Percentiles rank a stretch among this genome's conserved stretches.
phyloP scores from a whole-genome alignment of 352 stramenopile species.

The Phytopythium boreale region DNA sequence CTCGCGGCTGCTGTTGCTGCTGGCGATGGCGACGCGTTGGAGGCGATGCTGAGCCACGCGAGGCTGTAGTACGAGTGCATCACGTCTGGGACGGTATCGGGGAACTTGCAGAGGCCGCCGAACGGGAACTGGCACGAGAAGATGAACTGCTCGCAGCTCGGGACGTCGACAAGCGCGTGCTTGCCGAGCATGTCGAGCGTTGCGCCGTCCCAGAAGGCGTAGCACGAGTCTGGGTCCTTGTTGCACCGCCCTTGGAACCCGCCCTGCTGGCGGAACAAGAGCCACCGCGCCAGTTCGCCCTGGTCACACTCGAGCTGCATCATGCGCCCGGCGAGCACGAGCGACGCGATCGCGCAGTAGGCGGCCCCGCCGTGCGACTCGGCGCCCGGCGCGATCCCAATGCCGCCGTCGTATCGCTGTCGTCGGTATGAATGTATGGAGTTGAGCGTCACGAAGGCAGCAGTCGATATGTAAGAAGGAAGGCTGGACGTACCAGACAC shows the following conservation, averaged over 20 bases:
- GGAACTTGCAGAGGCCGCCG: slow-evolving; percentile 86
- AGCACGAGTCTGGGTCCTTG: slow-evolving; percentile 89
- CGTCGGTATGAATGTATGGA: background rate
- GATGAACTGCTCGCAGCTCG: slow-evolving; percentile 71
- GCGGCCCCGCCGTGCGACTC: slow-evolving; percentile 77
- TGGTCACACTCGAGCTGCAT: slow-evolving; percentile 69
- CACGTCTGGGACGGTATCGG: slow-evolving; percentile 76
- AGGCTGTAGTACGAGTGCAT: slow-evolving; percentile 92
- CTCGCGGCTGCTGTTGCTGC: background rate
- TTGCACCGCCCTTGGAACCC: slow-evolving; percentile 91
- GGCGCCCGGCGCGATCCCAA: slow-evolving; percentile 56
- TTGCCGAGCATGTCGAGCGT: slow-evolving; percentile 78
- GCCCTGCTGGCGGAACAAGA: slow-evolving; percentile 76
- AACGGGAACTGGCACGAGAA: slow-evolving; percentile 80
- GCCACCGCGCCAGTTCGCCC: slow-evolving; percentile 72
- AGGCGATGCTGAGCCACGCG: slow-evolving; percentile 85
- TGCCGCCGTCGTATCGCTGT: slow-evolving; percentile 81
- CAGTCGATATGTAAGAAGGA: background rate
- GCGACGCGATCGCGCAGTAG: slow-evolving; percentile 70
- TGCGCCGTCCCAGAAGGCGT: slow-evolving; percentile 92
- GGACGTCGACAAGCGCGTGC: slow-evolving; percentile 74
- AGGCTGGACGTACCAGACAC: slow-evolving; percentile 52
- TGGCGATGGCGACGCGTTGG: slow-evolving; percentile 10
- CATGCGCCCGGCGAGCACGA: slow-evolving; percentile 63
- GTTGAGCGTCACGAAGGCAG: background rate